phyloP scores from a whole-genome alignment of 768 basidiomycete species.

The Suillus decipiens region DNA sequence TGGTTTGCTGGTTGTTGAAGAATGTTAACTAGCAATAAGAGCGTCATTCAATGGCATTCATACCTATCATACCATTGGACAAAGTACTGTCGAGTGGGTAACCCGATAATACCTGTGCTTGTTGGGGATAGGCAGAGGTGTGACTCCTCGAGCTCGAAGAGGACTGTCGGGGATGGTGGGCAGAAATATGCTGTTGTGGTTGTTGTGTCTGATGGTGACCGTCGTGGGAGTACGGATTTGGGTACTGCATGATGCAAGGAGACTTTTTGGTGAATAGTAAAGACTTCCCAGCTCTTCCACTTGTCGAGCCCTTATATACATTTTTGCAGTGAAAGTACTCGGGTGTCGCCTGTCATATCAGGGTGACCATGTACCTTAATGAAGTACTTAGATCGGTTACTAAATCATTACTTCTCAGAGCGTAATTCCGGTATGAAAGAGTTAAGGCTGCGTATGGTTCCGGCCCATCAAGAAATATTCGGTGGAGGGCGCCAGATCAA shows the following conservation, averaged over 20 bases:
- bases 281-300: slow-evolving; percentile 13
- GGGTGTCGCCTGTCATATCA: slow-evolving; percentile 37
- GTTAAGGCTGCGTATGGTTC: slow-evolving; percentile 33
- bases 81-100: slow-evolving; percentile 29
- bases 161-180: slow-evolving; percentile 18
- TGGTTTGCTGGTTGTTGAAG: slow-evolving; percentile 27
- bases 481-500: slow-evolving; percentile 24
- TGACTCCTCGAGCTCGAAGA: slow-evolving; percentile 25
- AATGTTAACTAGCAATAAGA: slow-evolving; percentile 13
- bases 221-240: slow-evolving; percentile 24
- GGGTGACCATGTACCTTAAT: slow-evolving; percentile 41
- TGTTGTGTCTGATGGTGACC: slow-evolving; percentile 17
- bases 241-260: slow-evolving; percentile 28
- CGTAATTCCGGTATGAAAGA: slow-evolving; percentile 35
- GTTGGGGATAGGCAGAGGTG: slow-evolving; percentile 25
- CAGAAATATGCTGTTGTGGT: slow-evolving; percentile 17
- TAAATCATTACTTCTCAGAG: slow-evolving; percentile 40
- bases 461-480: slow-evolving; percentile 29
- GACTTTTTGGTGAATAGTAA: slow-evolving; percentile 10
- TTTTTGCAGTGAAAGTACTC: slow-evolving; percentile 32
- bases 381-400: slow-evolving; percentile 32
- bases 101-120: slow-evolving; percentile 23
- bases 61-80: slow-evolving; percentile 29
- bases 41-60: not conserved
- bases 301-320: slow-evolving; percentile 33